These are phyloP conservation scores for Capillidium heterosporum DNA, from an alignment of 371 early-diverging fungal species.

Conservation along the genomic window DNA sequence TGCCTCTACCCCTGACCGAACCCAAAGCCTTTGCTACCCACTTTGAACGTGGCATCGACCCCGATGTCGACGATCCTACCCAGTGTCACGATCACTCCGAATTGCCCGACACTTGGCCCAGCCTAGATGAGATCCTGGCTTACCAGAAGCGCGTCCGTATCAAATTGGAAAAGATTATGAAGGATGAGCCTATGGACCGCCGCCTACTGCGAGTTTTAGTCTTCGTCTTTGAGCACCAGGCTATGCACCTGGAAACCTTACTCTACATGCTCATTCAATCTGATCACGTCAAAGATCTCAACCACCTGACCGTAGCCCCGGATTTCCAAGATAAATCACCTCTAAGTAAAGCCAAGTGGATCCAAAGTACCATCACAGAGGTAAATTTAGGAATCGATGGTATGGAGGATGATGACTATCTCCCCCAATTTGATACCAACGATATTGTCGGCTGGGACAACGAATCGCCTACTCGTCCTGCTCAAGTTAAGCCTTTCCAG, in stretches of 20 bases:
- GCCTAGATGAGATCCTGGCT: slow-evolving; percentile 28
- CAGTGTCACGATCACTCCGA: slow-evolving; percentile 61
- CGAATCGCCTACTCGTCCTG: slow-evolving; percentile 37
- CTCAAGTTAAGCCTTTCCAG: slow-evolving; percentile 22
- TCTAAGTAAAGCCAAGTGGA: slow-evolving; percentile 6
- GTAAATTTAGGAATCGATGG: slow-evolving; percentile 39
- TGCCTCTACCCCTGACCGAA: slow-evolving; percentile 29
- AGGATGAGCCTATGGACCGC: slow-evolving; percentile 11
- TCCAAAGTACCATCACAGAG: not conserved
- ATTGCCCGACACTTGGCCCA: slow-evolving; percentile 65
- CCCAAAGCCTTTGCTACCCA: slow-evolving; percentile 44
- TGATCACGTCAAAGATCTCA: slow-evolving; percentile 10
- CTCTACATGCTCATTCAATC: slow-evolving; percentile 72
- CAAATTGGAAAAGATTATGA: slow-evolving; percentile 27
- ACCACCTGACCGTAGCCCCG: slow-evolving; percentile 3
- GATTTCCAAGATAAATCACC: not conserved
- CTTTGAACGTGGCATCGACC: slow-evolving; percentile 89
- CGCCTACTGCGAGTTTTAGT: slow-evolving; percentile 41
- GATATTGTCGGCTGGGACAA: slow-evolving; percentile 74
- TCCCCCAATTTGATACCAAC: not conserved
- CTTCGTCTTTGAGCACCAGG: slow-evolving; percentile 85
- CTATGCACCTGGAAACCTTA: slow-evolving; percentile 75
- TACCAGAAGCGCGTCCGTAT: slow-evolving; percentile 44
- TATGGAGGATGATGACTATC: slow-evolving; percentile 20
- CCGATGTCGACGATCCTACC: slow-evolving; percentile 63